A percentile compares a stretch with the other conserved stretches of the same genome.
phyloP scores from a whole-genome alignment of 352 stramenopile species.

The Globisporangium paddicum region DNA sequence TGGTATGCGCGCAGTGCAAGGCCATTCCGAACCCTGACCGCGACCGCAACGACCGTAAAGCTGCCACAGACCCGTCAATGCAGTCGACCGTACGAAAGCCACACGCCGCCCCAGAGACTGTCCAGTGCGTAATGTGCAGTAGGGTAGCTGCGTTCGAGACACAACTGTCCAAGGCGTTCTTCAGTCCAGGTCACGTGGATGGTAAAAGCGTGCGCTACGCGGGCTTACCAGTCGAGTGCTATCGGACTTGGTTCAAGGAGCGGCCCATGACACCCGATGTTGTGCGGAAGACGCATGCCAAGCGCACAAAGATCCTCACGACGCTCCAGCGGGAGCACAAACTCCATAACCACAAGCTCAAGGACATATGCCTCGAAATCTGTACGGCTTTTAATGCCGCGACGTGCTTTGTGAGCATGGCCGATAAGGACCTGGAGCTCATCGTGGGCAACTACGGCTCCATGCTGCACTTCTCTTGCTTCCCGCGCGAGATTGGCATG shows the following conservation, averaged over 20 bases:
- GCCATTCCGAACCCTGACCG: neutral
- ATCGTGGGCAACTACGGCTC: constrained; percentile 19
- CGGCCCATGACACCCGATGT: neutral
- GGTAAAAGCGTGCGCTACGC: constrained; percentile 18
- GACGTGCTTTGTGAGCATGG: constrained; percentile 18
- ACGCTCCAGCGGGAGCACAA: constrained; percentile 20
- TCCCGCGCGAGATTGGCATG: constrained; percentile 26
- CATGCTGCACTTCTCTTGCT: constrained; percentile 23
- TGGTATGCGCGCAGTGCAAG: constrained; percentile 8
- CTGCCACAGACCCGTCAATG: neutral
- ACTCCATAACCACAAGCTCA: constrained; percentile 21
- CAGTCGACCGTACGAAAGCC: neutral
- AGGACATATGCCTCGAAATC: constrained; percentile 10
- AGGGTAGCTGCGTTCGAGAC: constrained; percentile 15
- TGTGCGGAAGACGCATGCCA: constrained; percentile 12
- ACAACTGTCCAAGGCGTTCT: constrained; percentile 18
- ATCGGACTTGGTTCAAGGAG: constrained; percentile 21
- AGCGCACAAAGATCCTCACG: constrained; percentile 14
- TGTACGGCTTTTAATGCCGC: constrained; percentile 1
- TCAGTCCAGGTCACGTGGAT: constrained; percentile 8
- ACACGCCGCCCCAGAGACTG: neutral
- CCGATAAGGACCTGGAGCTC: constrained; percentile 15
- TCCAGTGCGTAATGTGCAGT: constrained; percentile 14
- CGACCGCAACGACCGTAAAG: too few species aligned
- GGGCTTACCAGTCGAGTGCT: constrained; percentile 13